Base-by-base conservation (phyloP, 306 rosid species). In the Pyrus pyrifolia region DNA sequence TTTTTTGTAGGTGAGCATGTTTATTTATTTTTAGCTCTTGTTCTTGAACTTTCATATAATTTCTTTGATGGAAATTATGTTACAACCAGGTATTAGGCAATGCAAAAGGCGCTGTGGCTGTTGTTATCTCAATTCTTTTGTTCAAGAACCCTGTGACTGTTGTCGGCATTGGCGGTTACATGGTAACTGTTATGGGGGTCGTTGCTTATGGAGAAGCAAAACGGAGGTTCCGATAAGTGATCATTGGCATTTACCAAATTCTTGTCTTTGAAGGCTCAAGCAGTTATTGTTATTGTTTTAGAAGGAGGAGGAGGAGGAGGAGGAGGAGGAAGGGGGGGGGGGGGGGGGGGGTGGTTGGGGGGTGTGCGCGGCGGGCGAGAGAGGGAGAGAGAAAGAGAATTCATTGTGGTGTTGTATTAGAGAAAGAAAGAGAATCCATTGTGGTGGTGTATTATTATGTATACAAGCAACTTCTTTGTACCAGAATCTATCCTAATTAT, bases 81-180 rank as follows among this genome's bases (percentile, higher is more conserved):
- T 55, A 25, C 72, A 70, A 81, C 22, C 88, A 95, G 99, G 97
- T 95, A 4, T 81, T 95, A 78, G 99, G 99, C 75, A 95, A 95
- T 82, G 99, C 99, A 4, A 95, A 95, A 81, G 99, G 99, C 38
- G 98, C 99, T 4, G 97, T 92, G 44, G 97, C 99, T 21, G 99
- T 95, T 58, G 99, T 90, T 35, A 90, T 95, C 86, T 92, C 99
- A n/a, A 95, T 95, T 65, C 91, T 95, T n/a, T 19, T 95, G 61
- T 95, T 95, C 85, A 90, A 90, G 86, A 92, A 95, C 80, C 97
- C 97, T 1, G 99, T 95, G 72, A 95, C 97, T 11, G 81, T 86
- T 73, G 4, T 95, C 51, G 99, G 99, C 71, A 95, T 95, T 83
- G 96, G 82, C 25, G 97, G 99, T 29, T 95, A 95, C 83, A 21